phyloP scores from a whole-genome alignment of 169 alveolate genomes.

The Cryptosporidium canis region DNA sequence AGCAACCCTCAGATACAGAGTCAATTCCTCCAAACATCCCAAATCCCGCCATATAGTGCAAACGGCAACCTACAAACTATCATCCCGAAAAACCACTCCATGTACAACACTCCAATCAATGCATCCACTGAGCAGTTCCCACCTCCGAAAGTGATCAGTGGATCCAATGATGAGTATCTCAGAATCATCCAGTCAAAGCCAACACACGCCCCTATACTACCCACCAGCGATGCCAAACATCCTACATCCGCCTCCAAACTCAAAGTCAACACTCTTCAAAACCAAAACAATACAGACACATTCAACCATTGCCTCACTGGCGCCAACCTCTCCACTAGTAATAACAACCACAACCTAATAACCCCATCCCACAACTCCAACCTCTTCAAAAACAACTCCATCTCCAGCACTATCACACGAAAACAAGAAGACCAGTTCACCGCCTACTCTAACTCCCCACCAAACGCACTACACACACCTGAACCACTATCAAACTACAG shows the following conservation, averaged over 20 bases:
- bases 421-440: conserved; percentile 20
- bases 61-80: not conserved
- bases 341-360: not conserved
- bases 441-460: conserved; percentile 17
- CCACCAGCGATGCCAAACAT: not conserved
- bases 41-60: not conserved
- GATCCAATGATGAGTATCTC: not conserved
- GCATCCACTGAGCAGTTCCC: conserved; percentile 21
- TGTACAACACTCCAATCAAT: not conserved
- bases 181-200: conserved; percentile 1
- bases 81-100: not conserved
- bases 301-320: not conserved
- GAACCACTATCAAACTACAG: conserved; percentile 48
- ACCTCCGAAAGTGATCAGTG: not conserved
- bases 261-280: not conserved
- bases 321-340: not conserved
- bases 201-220: not conserved
- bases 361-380: not conserved
- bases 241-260: not conserved
- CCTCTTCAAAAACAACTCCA: conserved; percentile 3
- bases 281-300: not conserved
- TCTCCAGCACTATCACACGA: conserved; percentile 32
- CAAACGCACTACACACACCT: conserved; percentile 1
- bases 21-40: not conserved
- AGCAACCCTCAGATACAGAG: not conserved